A percentile compares a stretch with the other conserved stretches of the same genome.
Evolutionary conservation across 208 protist genomes (phyloP).

Genomic region (Naegleria fowleri): DNA sequence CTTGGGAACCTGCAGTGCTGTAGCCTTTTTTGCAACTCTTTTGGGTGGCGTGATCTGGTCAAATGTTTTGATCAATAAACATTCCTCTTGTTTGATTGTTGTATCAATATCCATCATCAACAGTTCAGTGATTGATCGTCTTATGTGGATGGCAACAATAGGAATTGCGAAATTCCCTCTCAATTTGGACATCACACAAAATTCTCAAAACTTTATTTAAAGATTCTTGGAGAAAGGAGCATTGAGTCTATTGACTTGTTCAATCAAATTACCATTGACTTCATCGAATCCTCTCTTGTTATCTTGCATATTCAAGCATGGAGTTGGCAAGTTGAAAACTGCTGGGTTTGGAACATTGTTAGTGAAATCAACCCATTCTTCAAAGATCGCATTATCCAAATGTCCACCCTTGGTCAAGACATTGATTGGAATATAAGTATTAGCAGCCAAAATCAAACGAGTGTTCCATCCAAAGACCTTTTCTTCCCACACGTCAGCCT

Average conservation of each 20-base stretch:
- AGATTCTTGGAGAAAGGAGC: not conserved
- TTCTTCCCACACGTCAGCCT: not conserved
- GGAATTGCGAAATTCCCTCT: no score
- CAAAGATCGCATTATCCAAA: not conserved
- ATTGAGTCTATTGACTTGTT: not conserved
- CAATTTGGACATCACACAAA: no score
- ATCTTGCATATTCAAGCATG: not conserved
- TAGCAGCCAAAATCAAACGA: not conserved
- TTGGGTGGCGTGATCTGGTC: no score
- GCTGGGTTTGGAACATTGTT: not conserved
- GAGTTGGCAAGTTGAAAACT: not conserved
- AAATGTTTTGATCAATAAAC: no score
- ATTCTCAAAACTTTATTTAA: no score
- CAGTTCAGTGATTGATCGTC: no score
- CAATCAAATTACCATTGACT: not conserved
- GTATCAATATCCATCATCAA: no score
- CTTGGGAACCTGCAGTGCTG: no score
- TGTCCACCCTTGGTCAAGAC: not conserved
- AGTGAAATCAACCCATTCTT: not conserved
- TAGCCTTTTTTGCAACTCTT: no score
- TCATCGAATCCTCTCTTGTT: not conserved
- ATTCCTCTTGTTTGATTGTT: no score
- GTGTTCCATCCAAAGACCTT: not conserved
- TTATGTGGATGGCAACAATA: no score
- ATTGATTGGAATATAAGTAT: slow-evolving; percentile 4